A percentile compares a stretch with the other conserved stretches of the same genome.
Evolutionary conservation across 352 stramenopile genomes (phyloP).

Genomic region (Globisporangium heterothallicum): DNA sequence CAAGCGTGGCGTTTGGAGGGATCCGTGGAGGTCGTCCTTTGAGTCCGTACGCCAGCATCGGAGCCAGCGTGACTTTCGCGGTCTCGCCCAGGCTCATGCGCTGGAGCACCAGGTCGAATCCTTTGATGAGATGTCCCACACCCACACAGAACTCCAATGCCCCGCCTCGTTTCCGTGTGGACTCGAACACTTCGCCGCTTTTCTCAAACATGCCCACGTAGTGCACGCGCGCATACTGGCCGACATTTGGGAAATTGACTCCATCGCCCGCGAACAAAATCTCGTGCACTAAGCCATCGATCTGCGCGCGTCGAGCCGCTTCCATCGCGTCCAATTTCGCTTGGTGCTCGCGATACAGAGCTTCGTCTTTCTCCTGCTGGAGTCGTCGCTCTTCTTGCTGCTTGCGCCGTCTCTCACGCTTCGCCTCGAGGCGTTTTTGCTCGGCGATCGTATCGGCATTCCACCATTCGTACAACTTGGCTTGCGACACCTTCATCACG

Average conservation of each 20-base stretch:
- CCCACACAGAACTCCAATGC: slow-evolving; percentile 75
- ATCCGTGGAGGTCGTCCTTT: slow-evolving; percentile 63
- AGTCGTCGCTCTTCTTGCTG: slow-evolving; percentile 41
- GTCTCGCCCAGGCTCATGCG: slow-evolving; percentile 79
- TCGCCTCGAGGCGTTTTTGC: slow-evolving; percentile 51
- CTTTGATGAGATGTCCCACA: slow-evolving; percentile 56
- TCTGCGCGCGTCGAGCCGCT: slow-evolving; percentile 25
- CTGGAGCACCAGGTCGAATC: slow-evolving; percentile 63
- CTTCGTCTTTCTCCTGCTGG: slow-evolving; percentile 38
- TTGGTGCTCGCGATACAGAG: slow-evolving; percentile 36
- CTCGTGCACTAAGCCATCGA: slow-evolving; percentile 45
- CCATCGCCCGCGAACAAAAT: slow-evolving; percentile 54
- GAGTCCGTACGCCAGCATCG: slow-evolving; percentile 67
- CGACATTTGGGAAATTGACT: slow-evolving; percentile 42
- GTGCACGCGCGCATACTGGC: slow-evolving; percentile 71
- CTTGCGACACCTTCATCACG: slow-evolving; percentile 40
- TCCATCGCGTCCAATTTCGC: slow-evolving; percentile 38
- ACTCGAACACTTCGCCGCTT: slow-evolving; percentile 54
- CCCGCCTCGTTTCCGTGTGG: slow-evolving; percentile 45
- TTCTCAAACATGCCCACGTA: slow-evolving; percentile 58
- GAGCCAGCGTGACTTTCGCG: slow-evolving; percentile 48
- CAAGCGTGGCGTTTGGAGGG: slow-evolving; percentile 56
- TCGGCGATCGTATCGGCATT: slow-evolving; percentile 63
- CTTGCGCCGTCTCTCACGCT: slow-evolving; percentile 41
- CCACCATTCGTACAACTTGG: slow-evolving; percentile 57